A percentile compares a stretch with the other conserved stretches of the same genome.
Conservation (phyloP, 169 alveolate genomes). For the Plasmodium falciparum region DNA sequence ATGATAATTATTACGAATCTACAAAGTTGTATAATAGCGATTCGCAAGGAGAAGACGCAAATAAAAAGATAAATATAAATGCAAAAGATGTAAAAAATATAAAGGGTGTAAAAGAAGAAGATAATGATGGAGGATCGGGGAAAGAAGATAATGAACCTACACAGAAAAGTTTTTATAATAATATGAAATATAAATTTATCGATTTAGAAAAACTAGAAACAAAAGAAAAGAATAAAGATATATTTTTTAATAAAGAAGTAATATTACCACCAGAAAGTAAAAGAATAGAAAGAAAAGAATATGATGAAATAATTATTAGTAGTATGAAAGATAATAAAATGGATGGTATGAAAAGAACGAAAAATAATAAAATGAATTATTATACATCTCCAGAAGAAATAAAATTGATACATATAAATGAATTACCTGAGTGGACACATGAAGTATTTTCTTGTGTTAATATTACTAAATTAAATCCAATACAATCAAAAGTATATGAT, state of each 20-base stretch:
- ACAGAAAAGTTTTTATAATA: neutral
- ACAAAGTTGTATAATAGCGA: too few species aligned
- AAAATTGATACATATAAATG: conserved; percentile 80
- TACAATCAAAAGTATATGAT: conserved; percentile 95
- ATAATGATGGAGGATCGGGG: neutral
- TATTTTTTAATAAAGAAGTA: conserved; percentile 89
- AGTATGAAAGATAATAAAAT: conserved; percentile 78
- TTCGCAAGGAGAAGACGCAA: too few species aligned
- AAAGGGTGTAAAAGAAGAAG: neutral
- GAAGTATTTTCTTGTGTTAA: conserved; percentile 91
- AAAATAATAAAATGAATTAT: conserved; percentile 32
- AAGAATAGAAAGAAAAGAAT: conserved; percentile 89
- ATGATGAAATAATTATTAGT: conserved; percentile 89
- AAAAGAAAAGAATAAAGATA: conserved; percentile 4
- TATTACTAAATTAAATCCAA: conserved; percentile 91
- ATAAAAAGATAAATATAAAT: neutral
- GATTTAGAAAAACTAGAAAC: conserved; percentile 60
- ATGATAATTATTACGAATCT: neutral
- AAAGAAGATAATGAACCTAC: conserved; percentile 2
- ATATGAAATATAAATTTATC: conserved; percentile 23
- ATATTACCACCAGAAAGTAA: conserved; percentile 95
- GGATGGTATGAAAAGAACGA: neutral
- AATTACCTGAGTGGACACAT: conserved; percentile 97
- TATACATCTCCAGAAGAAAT: conserved; percentile 75
- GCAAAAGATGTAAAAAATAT: neutral